A percentile compares a stretch with the other conserved stretches of the same genome.
These are phyloP conservation scores for Phytophthora cryptogea DNA, from an alignment of 352 stramenopile species.

Conservation along the genomic window DNA sequence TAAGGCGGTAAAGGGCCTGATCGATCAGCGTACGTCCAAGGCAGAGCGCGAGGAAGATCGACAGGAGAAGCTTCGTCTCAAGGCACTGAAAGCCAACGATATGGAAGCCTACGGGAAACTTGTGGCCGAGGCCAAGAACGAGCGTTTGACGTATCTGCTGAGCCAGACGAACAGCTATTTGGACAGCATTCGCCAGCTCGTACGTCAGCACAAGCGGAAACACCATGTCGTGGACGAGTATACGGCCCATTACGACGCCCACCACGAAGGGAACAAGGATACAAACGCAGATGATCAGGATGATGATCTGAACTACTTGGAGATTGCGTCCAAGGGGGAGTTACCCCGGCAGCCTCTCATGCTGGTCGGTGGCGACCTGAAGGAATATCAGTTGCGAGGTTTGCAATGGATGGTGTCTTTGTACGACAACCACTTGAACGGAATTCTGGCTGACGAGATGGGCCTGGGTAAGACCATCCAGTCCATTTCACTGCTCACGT, in stretches of 20 bases:
- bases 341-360: conserved; percentile 93
- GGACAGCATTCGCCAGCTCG: conserved; percentile 93
- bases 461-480: conserved; percentile 90
- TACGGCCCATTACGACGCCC: conserved; percentile 40
- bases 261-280: conserved; percentile 33
- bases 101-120: conserved; percentile 98
- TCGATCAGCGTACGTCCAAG: conserved; percentile 79
- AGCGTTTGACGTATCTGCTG: conserved; percentile 96
- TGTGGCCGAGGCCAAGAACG: conserved; percentile 97
- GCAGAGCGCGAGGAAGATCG: conserved; percentile 86
- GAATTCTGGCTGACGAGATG: conserved; percentile 98
- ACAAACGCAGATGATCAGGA: conserved; percentile 48
- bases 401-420: conserved; percentile 99
- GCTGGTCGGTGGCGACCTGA: conserved; percentile 96
- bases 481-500: conserved; percentile 85
- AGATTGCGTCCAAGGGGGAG: conserved; percentile 84
- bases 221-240: conserved; percentile 67
- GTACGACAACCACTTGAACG: conserved; percentile 98
- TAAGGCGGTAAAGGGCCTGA: conserved; percentile 72
- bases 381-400: conserved; percentile 98
- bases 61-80: conserved; percentile 87
- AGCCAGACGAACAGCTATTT: conserved; percentile 97
- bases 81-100: conserved; percentile 94
- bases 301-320: conserved; percentile 85
- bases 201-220: conserved; percentile 90